phyloP scores from a whole-genome alignment of 306 rosid species.

The Lathyrus sativus region DNA sequence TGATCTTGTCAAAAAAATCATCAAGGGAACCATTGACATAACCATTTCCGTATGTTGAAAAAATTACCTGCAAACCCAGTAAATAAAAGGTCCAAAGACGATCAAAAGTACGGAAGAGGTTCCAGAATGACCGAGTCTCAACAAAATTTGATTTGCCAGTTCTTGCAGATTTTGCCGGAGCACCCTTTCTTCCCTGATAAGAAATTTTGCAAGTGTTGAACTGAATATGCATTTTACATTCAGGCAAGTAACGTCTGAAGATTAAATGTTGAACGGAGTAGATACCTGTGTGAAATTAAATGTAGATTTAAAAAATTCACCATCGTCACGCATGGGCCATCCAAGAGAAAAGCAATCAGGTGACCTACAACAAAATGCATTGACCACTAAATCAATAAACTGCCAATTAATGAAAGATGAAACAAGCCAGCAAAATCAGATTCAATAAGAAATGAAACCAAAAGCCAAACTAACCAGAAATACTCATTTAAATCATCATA shows the following conservation, averaged over 20 bases:
- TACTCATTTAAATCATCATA: conserved; percentile 94
- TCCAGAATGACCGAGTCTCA: conserved; percentile 91
- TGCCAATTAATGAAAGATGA: conserved; percentile 19
- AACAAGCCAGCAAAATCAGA: conserved; percentile 31
- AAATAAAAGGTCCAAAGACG: conserved; percentile 93
- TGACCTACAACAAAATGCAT: conserved; percentile 59
- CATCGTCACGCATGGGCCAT: conserved; percentile 99
- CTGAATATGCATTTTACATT: conserved; percentile 17
- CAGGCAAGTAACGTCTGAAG: conserved; percentile 20
- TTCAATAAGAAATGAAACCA: conserved; percentile 32
- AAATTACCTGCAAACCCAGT: conserved; percentile 80
- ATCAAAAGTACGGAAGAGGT: conserved; percentile 87
- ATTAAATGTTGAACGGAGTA: conserved; percentile 15
- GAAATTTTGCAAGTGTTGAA: conserved; percentile 34
- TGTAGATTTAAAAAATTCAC: conserved; percentile 89
- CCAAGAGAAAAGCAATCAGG: conserved; percentile 94
- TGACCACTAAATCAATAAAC: conserved; percentile 28
- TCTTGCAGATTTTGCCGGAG: conserved; percentile 55
- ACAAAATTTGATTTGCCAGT: conserved; percentile 83
- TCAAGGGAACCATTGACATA: conserved; percentile 15
- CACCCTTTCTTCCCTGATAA: conserved; percentile 74
- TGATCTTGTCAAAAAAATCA: conserved; percentile 34
- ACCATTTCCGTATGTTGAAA: conserved; percentile 35
- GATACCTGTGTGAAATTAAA: conserved; percentile 60
- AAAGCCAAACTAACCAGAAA: conserved; percentile 73